Base-by-base conservation (phyloP, 495 filamentous ascomycete species). In the Tuber melanosporum region DNA sequence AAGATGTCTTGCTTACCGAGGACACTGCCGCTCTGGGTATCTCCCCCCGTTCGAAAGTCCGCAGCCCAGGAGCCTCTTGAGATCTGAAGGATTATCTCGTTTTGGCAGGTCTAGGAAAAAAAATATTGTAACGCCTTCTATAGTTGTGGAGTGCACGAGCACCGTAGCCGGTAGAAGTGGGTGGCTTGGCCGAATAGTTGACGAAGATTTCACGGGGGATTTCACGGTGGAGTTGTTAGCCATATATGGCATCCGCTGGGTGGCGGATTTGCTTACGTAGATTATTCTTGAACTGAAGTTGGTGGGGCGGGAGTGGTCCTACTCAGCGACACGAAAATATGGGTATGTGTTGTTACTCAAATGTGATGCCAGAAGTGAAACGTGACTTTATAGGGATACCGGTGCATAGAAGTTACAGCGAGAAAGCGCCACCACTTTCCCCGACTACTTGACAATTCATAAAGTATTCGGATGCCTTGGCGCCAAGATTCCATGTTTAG, bases 51-150 rank as follows among this genome's bases (percentile, higher is more conserved):
- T 32, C 26, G 32, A 36, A 36, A 32, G 26, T 7, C 57, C 57
- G 26, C 57, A 17, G 4, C 9, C 57, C 26, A 66, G 26, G 26
- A 66, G 14, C 57, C 57, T 66, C 57, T n/a, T n/a, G n/a, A n/a
- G 57, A 66, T 66, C 57, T 66, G 57, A 36, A 66, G 57, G 57
- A 66, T 36, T 66, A 66, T 32, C 14, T 66, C 57, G 57, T n/a
- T 66, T 66, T 32, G 57, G 57, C 15, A 66, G 15, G 57, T 36
- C 57, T 17, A 66, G n/a, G 57, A n/a, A 66, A 32, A 66, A 26
- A 36, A 26, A 66, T 66, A 17, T 1, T 17, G 57, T 36, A 36
- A 8, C 26, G 57, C 14, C 6, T 66, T 36, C 26, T 36, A 1
- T 26, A 36, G 32, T 66, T 15, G 57, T 36, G 14, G 14, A 17